phyloP scores from a whole-genome alignment of 179 eudicot species.

The Kewa caespitosa region DNA sequence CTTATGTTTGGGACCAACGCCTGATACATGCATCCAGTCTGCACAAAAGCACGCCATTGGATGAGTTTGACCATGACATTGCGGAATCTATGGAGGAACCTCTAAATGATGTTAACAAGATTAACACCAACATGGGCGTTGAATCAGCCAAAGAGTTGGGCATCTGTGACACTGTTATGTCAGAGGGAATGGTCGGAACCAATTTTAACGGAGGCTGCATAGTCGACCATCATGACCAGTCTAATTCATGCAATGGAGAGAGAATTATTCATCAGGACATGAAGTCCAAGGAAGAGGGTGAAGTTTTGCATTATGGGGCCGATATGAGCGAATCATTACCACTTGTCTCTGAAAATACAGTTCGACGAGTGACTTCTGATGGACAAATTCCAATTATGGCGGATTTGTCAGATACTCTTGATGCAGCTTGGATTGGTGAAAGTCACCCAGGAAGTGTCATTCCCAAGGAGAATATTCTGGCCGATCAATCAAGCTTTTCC shows the following conservation, averaged over 20 bases:
- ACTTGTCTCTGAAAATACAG: slow-evolving; percentile 27
- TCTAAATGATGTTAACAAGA: slow-evolving; percentile 21
- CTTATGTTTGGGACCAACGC: slow-evolving; percentile 84
- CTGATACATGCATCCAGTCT: slow-evolving; percentile 46
- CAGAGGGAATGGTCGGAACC: slow-evolving; percentile 25
- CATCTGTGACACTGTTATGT: slow-evolving; percentile 26
- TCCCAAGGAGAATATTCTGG: slow-evolving; percentile 28
- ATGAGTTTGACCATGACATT: slow-evolving; percentile 27
- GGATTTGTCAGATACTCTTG: slow-evolving; percentile 65
- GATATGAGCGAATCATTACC: slow-evolving; percentile 23
- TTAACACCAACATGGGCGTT: slow-evolving; percentile 20
- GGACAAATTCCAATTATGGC: slow-evolving; percentile 48
- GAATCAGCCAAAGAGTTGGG: slow-evolving; percentile 27
- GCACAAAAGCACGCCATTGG: slow-evolving; percentile 29
- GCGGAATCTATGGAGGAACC: slow-evolving; percentile 39
- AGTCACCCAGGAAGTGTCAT: slow-evolving; percentile 30
- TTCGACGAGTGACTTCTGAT: slow-evolving; percentile 51
- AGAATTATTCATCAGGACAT: slow-evolving; percentile 22
- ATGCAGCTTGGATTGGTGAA: slow-evolving; percentile 83
- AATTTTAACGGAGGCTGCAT: slow-evolving; percentile 23
- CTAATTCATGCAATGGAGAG: slow-evolving; percentile 28
- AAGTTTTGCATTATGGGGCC: slow-evolving; percentile 9
- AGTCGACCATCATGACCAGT: slow-evolving; percentile 26
- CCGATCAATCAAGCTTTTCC: slow-evolving; percentile 29
- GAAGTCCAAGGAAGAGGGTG: slow-evolving; percentile 27